phyloP scores from a whole-genome alignment of 2,329 filamentous ascomycete species.

The Ceratocystis diversiconidia region DNA sequence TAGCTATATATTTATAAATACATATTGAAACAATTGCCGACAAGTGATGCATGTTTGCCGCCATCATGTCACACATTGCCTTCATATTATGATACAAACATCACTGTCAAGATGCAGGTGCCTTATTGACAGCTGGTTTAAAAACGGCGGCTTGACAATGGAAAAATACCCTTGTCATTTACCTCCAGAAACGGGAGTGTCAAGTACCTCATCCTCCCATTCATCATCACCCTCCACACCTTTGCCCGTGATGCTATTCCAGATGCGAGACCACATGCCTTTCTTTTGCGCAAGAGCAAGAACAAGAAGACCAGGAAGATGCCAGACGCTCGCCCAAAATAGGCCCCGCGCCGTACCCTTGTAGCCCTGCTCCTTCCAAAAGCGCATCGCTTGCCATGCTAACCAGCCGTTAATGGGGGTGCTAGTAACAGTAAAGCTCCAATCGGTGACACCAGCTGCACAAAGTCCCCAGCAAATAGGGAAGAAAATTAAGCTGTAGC shows the following conservation, averaged over 20 bases:
- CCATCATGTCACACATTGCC: background rate
- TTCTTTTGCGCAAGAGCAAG: slow-evolving; percentile 87
- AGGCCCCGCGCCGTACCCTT: slow-evolving; percentile 68
- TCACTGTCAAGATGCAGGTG: background rate
- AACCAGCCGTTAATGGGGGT: slow-evolving; percentile 78
- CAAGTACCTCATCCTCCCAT: slow-evolving; percentile 42
- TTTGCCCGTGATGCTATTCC: slow-evolving; percentile 49
- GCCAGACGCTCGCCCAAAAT: slow-evolving; percentile 98
- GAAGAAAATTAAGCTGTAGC: slow-evolving; percentile 75
- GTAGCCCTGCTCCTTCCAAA: slow-evolving; percentile 66
- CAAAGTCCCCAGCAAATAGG: slow-evolving; percentile 74
- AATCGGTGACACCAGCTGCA: slow-evolving; percentile 67
- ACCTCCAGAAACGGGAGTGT: slow-evolving; percentile 18
- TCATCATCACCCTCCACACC: slow-evolving; percentile 40
- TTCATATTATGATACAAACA: background rate
- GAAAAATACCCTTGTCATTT: background rate
- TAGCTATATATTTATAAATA: background rate
- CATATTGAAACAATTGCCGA: background rate
- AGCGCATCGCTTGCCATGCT: slow-evolving; percentile 59
- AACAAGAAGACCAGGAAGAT: slow-evolving; percentile 78
- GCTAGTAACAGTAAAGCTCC: slow-evolving; percentile 69
- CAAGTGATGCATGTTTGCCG: background rate
- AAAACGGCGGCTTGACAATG: background rate
- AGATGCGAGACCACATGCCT: slow-evolving; percentile 76
- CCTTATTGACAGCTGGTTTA: background rate